A percentile compares a stretch with the other conserved stretches of the same genome.
Evolutionary conservation across 2,329 filamentous ascomycete genomes (phyloP).

Genomic region (Aureobasidium subglaciale): DNA sequence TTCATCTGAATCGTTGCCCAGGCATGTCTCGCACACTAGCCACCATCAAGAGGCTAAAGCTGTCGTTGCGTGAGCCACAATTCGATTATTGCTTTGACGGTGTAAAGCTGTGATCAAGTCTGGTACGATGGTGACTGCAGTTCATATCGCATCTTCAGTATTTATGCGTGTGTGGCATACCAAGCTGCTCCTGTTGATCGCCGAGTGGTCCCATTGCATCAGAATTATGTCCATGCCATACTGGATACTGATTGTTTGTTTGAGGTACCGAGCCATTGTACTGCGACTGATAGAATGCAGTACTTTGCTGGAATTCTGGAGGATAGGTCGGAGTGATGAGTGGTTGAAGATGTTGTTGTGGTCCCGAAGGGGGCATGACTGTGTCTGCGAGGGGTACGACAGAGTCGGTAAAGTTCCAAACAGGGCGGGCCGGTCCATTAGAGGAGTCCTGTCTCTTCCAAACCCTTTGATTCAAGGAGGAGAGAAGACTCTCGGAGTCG

Average conservation of each 20-base stretch:
- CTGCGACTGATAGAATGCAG: slow-evolving; percentile 1
- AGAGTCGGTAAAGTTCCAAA: not conserved
- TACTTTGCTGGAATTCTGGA: slow-evolving; percentile 11
- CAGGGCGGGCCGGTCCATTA: not conserved
- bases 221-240: not conserved
- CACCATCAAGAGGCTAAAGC: too few relatives aligned
- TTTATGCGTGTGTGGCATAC: not conserved
- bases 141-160: too few relatives aligned
- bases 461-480: slow-evolving; percentile 35
- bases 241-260: not conserved
- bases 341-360: slow-evolving; percentile 4
- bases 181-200: not conserved
- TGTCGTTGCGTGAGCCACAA: too few relatives aligned
- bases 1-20: too few relatives aligned
- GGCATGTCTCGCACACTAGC: too few relatives aligned
- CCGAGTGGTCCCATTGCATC: not conserved
- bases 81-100: too few relatives aligned
- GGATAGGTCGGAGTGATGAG: slow-evolving; percentile 10
- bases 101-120: too few relatives aligned
- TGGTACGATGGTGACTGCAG: too few relatives aligned
- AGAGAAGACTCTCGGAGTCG: slow-evolving; percentile 35
- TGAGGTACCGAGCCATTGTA: not conserved
- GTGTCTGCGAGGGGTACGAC: not conserved
- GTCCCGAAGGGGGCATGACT: not conserved
- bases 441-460: slow-evolving; percentile 22